These are phyloP conservation scores for Phytopythium delawarense DNA, from an alignment of 352 stramenopile species.

Conservation along the genomic window DNA sequence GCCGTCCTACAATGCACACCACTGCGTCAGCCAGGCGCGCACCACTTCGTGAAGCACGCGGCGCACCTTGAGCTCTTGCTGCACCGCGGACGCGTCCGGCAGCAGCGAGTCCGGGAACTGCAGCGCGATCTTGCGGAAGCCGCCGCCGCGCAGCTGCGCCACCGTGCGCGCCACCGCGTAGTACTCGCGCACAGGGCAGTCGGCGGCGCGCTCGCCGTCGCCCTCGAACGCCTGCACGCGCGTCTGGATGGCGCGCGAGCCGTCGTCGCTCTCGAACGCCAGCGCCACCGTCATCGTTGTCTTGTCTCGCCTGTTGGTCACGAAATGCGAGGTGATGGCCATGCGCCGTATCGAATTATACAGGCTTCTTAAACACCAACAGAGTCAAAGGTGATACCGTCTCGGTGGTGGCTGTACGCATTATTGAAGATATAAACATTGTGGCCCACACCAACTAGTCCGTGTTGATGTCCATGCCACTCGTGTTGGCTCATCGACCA, in stretches of 20 bases:
- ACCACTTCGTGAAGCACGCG: neutral
- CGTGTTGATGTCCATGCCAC: neutral
- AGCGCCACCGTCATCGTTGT: conserved; percentile 58
- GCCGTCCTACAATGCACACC: conserved; percentile 19
- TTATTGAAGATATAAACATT: neutral
- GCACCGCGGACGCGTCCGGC: conserved; percentile 81
- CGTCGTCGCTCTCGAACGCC: conserved; percentile 80
- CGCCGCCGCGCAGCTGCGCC: conserved; percentile 49
- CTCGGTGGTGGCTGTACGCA: neutral
- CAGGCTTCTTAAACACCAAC: neutral
- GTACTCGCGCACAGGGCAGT: conserved; percentile 43
- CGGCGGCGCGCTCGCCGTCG: conserved; percentile 42
- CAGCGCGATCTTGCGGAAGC: conserved; percentile 83
- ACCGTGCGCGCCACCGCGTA: conserved; percentile 67
- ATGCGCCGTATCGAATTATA: neutral
- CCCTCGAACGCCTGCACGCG: conserved; percentile 50
- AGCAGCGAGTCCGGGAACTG: conserved; percentile 96
- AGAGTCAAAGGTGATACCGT: neutral
- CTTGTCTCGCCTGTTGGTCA: neutral
- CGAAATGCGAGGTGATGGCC: neutral
- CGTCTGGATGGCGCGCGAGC: conserved; percentile 67
- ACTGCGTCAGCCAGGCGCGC: neutral
- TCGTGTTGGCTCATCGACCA: no score
- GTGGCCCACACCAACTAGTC: neutral
- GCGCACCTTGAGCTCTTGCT: conserved; percentile 58